Conservation (phyloP, 129 eudicot genomes). For the Escallonia herrerae region DNA sequence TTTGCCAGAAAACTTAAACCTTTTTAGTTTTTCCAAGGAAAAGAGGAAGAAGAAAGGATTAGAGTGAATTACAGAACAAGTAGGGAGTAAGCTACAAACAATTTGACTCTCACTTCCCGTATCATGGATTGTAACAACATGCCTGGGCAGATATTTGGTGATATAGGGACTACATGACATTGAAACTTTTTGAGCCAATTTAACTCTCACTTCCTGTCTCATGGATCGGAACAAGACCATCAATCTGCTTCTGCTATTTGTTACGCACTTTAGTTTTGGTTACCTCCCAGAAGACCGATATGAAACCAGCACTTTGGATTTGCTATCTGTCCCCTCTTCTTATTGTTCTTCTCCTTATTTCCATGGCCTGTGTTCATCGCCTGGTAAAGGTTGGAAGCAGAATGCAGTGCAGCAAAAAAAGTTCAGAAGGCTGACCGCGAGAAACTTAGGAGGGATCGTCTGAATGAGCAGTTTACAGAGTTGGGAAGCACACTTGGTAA, state of each 20-base stretch:
- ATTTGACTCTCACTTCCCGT: too few relatives aligned
- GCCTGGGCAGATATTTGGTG: too few relatives aligned
- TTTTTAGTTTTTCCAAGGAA: too few relatives aligned
- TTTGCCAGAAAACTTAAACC: too few relatives aligned
- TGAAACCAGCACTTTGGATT: not conserved
- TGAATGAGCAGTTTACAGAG: constrained; percentile 84
- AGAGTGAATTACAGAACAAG: too few relatives aligned
- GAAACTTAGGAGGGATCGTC: constrained; percentile 81
- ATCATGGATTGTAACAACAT: too few relatives aligned
- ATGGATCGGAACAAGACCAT: not conserved
- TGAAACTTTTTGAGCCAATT: too few relatives aligned
- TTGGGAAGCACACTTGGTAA: constrained; percentile 85
- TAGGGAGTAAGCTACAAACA: too few relatives aligned
- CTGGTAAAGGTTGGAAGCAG: constrained; percentile 52
- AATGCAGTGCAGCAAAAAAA: constrained; percentile 59
- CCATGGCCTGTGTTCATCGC: constrained; percentile 8
- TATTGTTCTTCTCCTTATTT: not conserved
- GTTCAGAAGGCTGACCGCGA: constrained; percentile 95
- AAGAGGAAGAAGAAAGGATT: too few relatives aligned
- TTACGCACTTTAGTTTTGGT: not conserved
- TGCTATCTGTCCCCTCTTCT: not conserved
- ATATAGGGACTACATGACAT: too few relatives aligned
- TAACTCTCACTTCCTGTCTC: too few relatives aligned
- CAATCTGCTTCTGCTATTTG: not conserved
- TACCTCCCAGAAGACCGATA: not conserved